Conservation (phyloP, 1,284 basidiomycete genomes). For the Ceratobasidium sp. region DNA sequence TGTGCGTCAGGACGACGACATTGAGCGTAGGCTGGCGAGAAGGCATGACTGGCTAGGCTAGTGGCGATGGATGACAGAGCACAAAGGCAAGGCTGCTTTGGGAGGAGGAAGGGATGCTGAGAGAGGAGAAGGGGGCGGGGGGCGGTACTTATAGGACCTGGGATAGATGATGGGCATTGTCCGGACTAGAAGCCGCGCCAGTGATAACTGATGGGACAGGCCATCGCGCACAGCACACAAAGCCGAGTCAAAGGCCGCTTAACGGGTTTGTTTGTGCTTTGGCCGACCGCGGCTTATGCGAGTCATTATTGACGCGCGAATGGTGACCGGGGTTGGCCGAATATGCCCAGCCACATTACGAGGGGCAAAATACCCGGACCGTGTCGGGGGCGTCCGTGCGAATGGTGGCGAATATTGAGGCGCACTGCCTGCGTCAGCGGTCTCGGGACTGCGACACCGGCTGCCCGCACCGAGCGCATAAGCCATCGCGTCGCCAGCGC, state of each 20-base stretch:
- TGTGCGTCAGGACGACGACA: conserved; percentile 56
- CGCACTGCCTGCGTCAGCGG: conserved; percentile 32
- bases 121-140: neutral
- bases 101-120: conserved; percentile 14
- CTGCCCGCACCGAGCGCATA: neutral
- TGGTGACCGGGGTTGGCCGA: conserved; percentile 15
- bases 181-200: conserved; percentile 24
- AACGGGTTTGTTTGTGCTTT: conserved; percentile 7
- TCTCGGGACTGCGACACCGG: conserved; percentile 27
- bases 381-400: conserved; percentile 17
- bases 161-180: conserved; percentile 29
- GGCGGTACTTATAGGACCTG: conserved; percentile 11
- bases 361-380: neutral
- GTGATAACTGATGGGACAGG: conserved; percentile 31
- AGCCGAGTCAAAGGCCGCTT: conserved; percentile 30
- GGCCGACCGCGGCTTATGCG: conserved; percentile 16
- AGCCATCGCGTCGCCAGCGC: neutral
- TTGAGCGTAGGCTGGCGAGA: conserved; percentile 21
- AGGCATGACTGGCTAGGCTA: conserved; percentile 8
- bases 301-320: conserved; percentile 15
- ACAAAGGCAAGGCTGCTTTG: conserved; percentile 31
- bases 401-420: conserved; percentile 34
- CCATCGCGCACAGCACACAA: conserved; percentile 35
- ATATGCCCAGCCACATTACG: conserved; percentile 22
- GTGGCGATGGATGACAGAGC: neutral